These are phyloP conservation scores for Lichtheimia ornata DNA, from an alignment of 371 early-diverging fungal species.

Conservation along the genomic window DNA sequence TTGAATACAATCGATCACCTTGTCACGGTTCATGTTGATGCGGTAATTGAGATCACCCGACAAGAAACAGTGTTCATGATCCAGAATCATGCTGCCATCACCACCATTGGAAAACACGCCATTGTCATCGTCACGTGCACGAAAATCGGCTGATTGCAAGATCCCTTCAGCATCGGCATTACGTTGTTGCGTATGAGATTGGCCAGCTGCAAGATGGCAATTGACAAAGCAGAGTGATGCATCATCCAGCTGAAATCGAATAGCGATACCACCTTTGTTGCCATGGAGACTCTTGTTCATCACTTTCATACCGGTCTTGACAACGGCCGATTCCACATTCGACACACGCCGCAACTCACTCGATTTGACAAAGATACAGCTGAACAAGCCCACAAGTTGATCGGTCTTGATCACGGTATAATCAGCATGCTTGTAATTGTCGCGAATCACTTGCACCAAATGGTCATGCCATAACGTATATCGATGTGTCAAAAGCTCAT, in stretches of 20 bases:
- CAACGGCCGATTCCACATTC: constrained; percentile 37
- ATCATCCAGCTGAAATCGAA: constrained; percentile 74
- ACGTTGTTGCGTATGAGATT: constrained; percentile 70
- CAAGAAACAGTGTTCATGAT: constrained; percentile 78
- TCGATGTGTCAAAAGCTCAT: constrained; percentile 57
- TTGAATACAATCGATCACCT: constrained; percentile 54
- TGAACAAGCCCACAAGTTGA: constrained; percentile 81
- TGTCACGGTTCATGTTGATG: constrained; percentile 54
- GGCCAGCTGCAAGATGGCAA: constrained; percentile 87
- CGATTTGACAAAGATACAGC: constrained; percentile 67
- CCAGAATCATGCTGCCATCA: constrained; percentile 72
- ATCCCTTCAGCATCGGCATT: constrained; percentile 76
- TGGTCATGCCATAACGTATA: constrained; percentile 74
- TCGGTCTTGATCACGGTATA: constrained; percentile 75
- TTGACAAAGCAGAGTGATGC: constrained; percentile 85
- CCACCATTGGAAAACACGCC: constrained; percentile 13
- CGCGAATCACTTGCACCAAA: constrained; percentile 54
- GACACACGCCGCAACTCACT: constrained; percentile 27
- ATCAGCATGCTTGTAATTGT: constrained; percentile 41
- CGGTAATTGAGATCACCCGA: constrained; percentile 88
- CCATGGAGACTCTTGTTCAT: constrained; percentile 66
- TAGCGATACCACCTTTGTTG: constrained; percentile 89
- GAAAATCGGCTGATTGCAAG: constrained; percentile 61
- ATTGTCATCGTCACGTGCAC: constrained; percentile 29
- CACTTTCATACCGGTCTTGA: constrained; percentile 83